phyloP scores from a whole-genome alignment of 2,329 filamentous ascomycete genomes.

The Bipolaris cookei region DNA sequence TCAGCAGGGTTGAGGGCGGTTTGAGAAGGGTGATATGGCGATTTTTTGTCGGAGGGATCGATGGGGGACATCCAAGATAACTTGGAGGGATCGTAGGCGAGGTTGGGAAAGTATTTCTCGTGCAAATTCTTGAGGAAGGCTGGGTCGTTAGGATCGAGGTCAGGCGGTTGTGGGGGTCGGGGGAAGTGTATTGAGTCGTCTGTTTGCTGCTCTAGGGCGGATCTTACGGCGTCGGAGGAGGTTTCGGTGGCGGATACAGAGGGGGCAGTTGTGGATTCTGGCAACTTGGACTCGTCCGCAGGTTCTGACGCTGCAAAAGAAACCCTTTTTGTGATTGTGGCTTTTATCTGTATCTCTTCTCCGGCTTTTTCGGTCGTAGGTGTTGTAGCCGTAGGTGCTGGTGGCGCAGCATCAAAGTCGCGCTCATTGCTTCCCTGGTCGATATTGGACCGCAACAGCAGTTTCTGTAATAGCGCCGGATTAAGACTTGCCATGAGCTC shows the following conservation, averaged over 20 bases:
- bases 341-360: conserved; percentile 18
- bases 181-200: conserved; percentile 71
- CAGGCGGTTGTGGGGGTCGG: conserved; percentile 61
- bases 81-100: conserved; percentile 82
- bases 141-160: conserved; percentile 82
- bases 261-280: conserved; percentile 4
- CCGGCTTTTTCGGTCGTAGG: conserved; percentile 19
- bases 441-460: conserved; percentile 78
- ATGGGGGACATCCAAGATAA: conserved; percentile 88
- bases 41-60: conserved; percentile 65
- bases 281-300: conserved; percentile 9
- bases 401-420: conserved; percentile 36
- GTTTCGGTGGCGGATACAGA: conserved; percentile 3
- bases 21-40: conserved; percentile 81
- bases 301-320: conserved; percentile 38
- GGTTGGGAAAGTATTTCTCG: conserved; percentile 89
- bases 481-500: conserved; percentile 83
- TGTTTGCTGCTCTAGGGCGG: conserved; percentile 52
- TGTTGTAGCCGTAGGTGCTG: conserved; percentile 1
- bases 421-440: conserved; percentile 64
- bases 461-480: conserved; percentile 74
- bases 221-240: neutral
- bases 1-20: conserved; percentile 73
- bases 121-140: conserved; percentile 86
- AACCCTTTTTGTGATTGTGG: conserved; percentile 40